Evolutionary conservation across 768 basidiomycete genomes (phyloP).

Genomic region (Pholiota microspora): DNA sequence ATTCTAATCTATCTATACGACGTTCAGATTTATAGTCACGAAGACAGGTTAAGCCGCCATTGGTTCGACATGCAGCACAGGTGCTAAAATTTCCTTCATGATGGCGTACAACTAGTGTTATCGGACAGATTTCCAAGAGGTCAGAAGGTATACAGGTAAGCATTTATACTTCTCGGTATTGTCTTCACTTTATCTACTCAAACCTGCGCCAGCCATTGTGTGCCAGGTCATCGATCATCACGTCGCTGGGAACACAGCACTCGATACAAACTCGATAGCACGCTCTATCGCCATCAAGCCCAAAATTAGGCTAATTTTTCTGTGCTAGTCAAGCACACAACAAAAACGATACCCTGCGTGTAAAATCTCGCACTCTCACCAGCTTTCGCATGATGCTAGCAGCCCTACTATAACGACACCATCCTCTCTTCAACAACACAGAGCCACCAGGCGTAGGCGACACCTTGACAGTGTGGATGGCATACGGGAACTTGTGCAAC

Average conservation of each 20-base stretch:
- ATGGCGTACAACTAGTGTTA: no score
- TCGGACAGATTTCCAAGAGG: neutral
- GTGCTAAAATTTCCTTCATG: no score
- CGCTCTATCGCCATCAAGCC: slow-evolving; percentile 3
- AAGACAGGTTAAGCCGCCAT: neutral
- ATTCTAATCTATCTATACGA: slow-evolving; percentile 10
- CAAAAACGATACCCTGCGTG: neutral
- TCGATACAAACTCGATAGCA: neutral
- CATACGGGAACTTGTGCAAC: neutral
- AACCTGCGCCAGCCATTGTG: neutral
- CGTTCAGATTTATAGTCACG: neutral
- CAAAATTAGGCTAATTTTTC: neutral
- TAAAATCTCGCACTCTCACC: neutral
- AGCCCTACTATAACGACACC: neutral
- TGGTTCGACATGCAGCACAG: no score
- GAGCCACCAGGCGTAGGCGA: neutral
- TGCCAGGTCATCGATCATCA: neutral
- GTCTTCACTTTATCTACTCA: neutral
- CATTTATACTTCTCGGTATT: neutral
- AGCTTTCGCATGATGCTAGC: neutral
- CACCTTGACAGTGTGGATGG: neutral
- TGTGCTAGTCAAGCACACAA: neutral
- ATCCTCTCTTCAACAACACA: neutral
- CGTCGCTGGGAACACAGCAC: neutral
- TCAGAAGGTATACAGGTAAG: neutral